Base-by-base conservation (phyloP, 306 rosid genomes). In the Hippophae tibetana region DNA sequence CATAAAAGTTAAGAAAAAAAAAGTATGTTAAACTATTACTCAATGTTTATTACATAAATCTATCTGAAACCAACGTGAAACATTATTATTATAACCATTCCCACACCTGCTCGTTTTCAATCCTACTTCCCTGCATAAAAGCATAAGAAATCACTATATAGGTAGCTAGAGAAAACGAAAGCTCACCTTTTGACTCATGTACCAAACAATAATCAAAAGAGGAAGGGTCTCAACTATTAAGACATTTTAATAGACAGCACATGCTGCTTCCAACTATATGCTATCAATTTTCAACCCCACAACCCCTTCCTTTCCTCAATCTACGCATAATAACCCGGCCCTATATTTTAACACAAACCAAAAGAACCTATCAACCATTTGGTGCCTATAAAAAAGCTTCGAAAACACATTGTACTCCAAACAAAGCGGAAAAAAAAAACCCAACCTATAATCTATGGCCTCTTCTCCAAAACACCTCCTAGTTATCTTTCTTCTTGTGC, bases 251-350 rank as follows among this genome's bases (percentile, higher is more conserved):
- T 61, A 13, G 49, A 60, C 69, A 58, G 79, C 89, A 73, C 85
- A 86, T 82, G 89, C 72, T 75, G 69, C 79, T 54, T 80, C 75
- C 63, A 31, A 65, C 55, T 13, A 8, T 9, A 60, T 54, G 42
- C 63, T 76, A 69, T 69, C 51, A 81, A 67, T 42, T 14, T 13
- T 65, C 48, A 42, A 59, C 82, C 94, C 94, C 76, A 86, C 23
- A 49, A 2, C 53, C 13, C 23, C n/a, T 49, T 68, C 48, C 57
- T 47, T 68, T 69, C 93, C 93, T 74, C 84, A 84, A 82, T 80
- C 85, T 69, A 1, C 87, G 89, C 96, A 78, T 62, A 65, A 78
- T 72, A 66, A 56, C 45, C 43, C 72, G 78, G 60, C 27, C 5
- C 60, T 38, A 48, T 4, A 31, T 31, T 31, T 62, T 63, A 13